These are phyloP conservation scores for Phytopythium helicoides DNA, from an alignment of 352 stramenopile species.

Conservation along the genomic window DNA sequence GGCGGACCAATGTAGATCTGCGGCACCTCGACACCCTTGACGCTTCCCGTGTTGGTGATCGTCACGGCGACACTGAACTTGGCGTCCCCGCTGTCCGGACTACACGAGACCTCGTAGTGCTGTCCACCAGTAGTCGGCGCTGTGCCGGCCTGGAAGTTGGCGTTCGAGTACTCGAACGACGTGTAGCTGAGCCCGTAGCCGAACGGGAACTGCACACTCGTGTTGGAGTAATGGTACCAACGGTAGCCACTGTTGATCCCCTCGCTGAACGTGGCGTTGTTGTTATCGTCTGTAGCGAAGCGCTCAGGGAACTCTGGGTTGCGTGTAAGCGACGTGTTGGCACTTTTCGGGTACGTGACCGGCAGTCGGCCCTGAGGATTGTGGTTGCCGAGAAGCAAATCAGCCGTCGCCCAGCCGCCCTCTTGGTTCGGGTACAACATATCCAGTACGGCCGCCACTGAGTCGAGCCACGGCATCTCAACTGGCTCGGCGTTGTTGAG, in stretches of 20 bases:
- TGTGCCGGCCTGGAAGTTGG: constrained; percentile 18
- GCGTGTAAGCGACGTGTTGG: constrained; percentile 24
- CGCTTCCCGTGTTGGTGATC: constrained; percentile 19
- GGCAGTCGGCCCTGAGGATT: constrained; percentile 25
- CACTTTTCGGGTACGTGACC: constrained; percentile 22
- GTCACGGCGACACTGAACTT: constrained; percentile 26
- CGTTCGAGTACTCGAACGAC: constrained; percentile 28
- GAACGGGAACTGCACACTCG: constrained; percentile 30
- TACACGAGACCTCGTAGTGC: constrained; percentile 29
- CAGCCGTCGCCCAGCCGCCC: constrained; percentile 26
- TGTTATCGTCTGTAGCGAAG: constrained; percentile 15
- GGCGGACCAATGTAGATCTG: constrained; percentile 28
- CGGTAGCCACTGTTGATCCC: constrained; percentile 31
- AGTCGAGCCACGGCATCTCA: constrained; percentile 26
- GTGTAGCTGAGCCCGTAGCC: constrained; percentile 29
- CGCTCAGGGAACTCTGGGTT: constrained; percentile 26
- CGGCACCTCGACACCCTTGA: constrained; percentile 29
- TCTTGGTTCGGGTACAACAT: constrained; percentile 37
- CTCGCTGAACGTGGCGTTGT: constrained; percentile 30
- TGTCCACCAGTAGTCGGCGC: constrained; percentile 9
- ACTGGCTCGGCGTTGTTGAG: too few relatives aligned
- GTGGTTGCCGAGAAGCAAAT: constrained; percentile 26
- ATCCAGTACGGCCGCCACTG: constrained; percentile 26
- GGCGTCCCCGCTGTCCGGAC: constrained; percentile 13
- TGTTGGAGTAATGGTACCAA: constrained; percentile 28